phyloP scores from a whole-genome alignment of 2,329 filamentous ascomycete genomes.

The Aspergillus melleus region DNA sequence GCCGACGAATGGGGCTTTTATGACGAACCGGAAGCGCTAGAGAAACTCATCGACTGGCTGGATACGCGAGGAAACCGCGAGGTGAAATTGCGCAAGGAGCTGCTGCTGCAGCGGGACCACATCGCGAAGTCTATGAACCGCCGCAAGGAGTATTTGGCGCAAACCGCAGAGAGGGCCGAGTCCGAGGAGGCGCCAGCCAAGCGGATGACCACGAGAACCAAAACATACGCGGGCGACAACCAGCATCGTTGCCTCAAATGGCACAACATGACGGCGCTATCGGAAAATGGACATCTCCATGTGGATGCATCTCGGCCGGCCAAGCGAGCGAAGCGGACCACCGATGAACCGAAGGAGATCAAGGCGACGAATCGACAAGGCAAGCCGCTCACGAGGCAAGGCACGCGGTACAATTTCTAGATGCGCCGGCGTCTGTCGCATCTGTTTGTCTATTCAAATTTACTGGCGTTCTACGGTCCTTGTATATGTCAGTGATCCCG shows the following conservation, averaged over 20 bases:
- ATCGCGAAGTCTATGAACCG: slow-evolving; percentile 79
- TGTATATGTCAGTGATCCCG: neutral
- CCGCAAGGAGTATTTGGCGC: slow-evolving; percentile 69
- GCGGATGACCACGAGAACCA: slow-evolving; percentile 63
- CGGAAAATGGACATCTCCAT: slow-evolving; percentile 61
- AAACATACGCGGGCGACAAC: slow-evolving; percentile 57
- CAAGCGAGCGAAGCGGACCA: slow-evolving; percentile 49
- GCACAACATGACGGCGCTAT: slow-evolving; percentile 63
- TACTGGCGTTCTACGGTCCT: slow-evolving; percentile 6
- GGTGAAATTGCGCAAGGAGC: slow-evolving; percentile 81
- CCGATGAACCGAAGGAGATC: slow-evolving; percentile 39
- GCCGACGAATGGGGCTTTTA: slow-evolving; percentile 90
- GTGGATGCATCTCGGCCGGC: slow-evolving; percentile 56
- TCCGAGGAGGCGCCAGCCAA: slow-evolving; percentile 48
- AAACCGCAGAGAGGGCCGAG: slow-evolving; percentile 52
- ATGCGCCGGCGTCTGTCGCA: neutral
- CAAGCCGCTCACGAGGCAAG: slow-evolving; percentile 53
- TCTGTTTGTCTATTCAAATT: slow-evolving; percentile 5
- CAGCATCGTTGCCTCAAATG: slow-evolving; percentile 64
- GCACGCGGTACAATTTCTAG: slow-evolving; percentile 49
- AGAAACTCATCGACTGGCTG: slow-evolving; percentile 81
- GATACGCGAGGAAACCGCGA: slow-evolving; percentile 86
- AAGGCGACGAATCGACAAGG: slow-evolving; percentile 49
- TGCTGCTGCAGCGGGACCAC: slow-evolving; percentile 71
- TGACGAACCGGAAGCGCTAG: slow-evolving; percentile 74